phyloP scores from a whole-genome alignment of 371 early-diverging fungal genomes.

The Nosema bombycis region DNA sequence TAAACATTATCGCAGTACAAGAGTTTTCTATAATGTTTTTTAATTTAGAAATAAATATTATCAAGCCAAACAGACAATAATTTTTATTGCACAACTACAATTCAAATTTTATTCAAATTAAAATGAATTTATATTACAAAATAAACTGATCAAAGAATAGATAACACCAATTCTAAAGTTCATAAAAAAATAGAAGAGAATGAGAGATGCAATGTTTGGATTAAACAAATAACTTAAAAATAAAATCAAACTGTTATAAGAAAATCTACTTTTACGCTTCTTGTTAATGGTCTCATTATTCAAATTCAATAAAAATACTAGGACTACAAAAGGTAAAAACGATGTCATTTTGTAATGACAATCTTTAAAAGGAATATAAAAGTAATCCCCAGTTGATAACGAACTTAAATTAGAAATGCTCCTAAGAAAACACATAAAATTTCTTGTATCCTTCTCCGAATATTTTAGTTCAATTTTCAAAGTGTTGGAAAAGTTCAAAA shows the following conservation, averaged over 20 bases:
- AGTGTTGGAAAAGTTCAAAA: slow-evolving; percentile 13
- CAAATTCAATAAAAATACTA: slow-evolving; percentile 1
- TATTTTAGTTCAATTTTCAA: slow-evolving; percentile 17
- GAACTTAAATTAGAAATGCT: slow-evolving; percentile 14
- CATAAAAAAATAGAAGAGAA: slow-evolving; percentile 4
- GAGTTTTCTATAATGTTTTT: not conserved
- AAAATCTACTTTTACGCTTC: not conserved
- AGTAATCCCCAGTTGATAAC: slow-evolving; percentile 30
- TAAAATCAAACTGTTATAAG: not conserved
- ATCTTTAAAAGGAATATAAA: slow-evolving; percentile 22
- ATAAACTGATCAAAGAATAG: not conserved
- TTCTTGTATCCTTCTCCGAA: not conserved
- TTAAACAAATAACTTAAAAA: not conserved
- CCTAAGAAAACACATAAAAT: slow-evolving; percentile 17
- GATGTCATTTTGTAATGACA: slow-evolving; percentile 6
- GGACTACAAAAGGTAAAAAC: slow-evolving; percentile 9
- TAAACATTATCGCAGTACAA: not conserved
- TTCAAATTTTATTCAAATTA: not conserved
- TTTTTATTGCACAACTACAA: no score
- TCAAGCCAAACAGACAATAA: not conserved
- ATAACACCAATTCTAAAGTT: slow-evolving; percentile 13
- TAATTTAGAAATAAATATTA: not conserved
- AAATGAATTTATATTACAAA: not conserved
- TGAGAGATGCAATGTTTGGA: not conserved
- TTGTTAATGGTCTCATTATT: not conserved